Percentiles rank a stretch among this genome's conserved stretches.
Evolutionary conservation across 1,284 basidiomycete genomes (phyloP).

Genomic region (Fomitiporia mediterranea): DNA sequence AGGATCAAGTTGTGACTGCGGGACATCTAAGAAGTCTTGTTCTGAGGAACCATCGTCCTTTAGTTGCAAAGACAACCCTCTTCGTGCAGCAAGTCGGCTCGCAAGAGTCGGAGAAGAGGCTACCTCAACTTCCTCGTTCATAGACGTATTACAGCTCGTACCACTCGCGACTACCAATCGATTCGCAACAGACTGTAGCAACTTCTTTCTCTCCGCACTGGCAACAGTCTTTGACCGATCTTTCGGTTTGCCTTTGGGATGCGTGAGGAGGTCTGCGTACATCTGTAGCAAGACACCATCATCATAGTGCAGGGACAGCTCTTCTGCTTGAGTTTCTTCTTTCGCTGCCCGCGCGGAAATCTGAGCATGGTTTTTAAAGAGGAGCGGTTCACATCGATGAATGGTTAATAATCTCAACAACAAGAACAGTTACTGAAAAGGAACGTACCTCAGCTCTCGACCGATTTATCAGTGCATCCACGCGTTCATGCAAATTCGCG

Average conservation of each 20-base stretch:
- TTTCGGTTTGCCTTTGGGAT: background rate
- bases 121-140: background rate
- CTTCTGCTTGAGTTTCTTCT: background rate
- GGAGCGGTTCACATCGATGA: background rate
- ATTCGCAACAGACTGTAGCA: background rate
- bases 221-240: background rate
- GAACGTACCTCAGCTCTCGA: slow-evolving; percentile 1
- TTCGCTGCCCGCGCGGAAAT: background rate
- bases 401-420: background rate
- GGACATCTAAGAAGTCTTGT: background rate
- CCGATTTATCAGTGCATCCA: slow-evolving; percentile 1
- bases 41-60: background rate
- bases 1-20: background rate
- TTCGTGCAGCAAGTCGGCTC: slow-evolving; percentile 1
- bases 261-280: slow-evolving; percentile 17
- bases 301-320: background rate
- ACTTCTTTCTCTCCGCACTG: background rate
- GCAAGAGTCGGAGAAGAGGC: background rate
- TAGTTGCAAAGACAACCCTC: no score
- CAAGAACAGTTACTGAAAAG: no score
- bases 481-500: slow-evolving; percentile 1
- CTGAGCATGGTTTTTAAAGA: background rate
- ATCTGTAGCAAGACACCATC: slow-evolving; percentile 12
- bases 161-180: background rate
- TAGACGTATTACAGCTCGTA: background rate